Evolutionary conservation across 306 rosid genomes (phyloP), one percentile per base, ranked within the genome.

Genomic region (Betula pendula): DNA sequence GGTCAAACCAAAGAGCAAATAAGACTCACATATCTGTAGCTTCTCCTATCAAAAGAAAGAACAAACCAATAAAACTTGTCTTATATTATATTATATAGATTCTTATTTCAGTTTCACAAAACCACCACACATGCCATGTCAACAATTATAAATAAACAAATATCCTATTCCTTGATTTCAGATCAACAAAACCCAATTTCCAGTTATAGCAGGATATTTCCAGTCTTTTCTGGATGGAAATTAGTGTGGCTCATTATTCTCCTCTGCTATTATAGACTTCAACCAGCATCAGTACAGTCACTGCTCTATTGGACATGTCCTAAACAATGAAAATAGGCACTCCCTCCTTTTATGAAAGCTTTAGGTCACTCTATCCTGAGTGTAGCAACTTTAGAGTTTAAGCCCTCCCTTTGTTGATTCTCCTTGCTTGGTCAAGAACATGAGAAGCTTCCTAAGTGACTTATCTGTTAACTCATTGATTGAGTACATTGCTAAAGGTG

Each of bases 131-230:
- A 60, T 6, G 14, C 38, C 70, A 8, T 66, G 48, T 56, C 31
- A 56, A 24, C 25, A 38, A 66, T 27, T 10, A 27, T 27, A 29
- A 31, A 66, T 4, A 15, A 70, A 45, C 25, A 76, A 22, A 29
- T n/a, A 70, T 56, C 60, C 74, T 40, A 67, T 60, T 29, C 42
- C 70, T 66, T 40, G 56, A 49, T 68, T 76, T 68, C 45, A 76
- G 10, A 0, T 19, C 19, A 22, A 12, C 33, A 70, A 33, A 13
- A 43, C 67, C 33, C 49, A n/a, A 33, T 22, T 63, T n/a, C 72
- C 51, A 67, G 19, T 22, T 8, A 14, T 52, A 16, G 27, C 53
- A 59, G 45, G 51, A 29, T 45, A n/a, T 33, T 0, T 22, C 8
- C 27, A 43, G 70, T 40, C 29, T 52, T 55, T 40, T 45, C 10